Evolutionary conservation across 257 asterid genomes (phyloP).

Genomic region (Solanum ossicruentum): DNA sequence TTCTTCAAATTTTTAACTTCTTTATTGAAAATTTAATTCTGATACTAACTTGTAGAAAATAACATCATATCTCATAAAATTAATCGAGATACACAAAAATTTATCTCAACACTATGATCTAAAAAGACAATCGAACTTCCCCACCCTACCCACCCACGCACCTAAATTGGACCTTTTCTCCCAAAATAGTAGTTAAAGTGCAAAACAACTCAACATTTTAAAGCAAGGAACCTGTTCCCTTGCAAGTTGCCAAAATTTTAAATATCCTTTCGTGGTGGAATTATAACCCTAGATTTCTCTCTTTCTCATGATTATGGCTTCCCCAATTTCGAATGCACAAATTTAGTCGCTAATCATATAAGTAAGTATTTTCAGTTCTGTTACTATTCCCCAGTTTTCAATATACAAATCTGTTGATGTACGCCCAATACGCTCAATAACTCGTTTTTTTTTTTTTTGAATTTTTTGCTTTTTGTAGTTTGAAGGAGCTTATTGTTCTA

Average conservation of each 20-base stretch:
- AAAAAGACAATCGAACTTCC: no score
- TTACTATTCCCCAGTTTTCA: background rate
- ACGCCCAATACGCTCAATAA: background rate
- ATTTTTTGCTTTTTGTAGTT: background rate
- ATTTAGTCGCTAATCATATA: background rate
- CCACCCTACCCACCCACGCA: no score
- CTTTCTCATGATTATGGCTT: background rate
- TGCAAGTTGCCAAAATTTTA: background rate
- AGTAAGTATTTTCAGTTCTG: background rate
- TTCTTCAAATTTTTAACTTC: no score
- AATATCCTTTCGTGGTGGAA: background rate
- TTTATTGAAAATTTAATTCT: no score
- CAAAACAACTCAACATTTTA: background rate
- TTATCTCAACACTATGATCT: fast-evolving
- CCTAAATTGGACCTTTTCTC: background rate
- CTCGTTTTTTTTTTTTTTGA: no score
- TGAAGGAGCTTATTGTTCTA: background rate
- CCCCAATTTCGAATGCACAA: background rate
- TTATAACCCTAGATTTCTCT: background rate
- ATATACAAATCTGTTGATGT: background rate
- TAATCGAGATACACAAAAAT: background rate
- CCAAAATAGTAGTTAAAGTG: background rate
- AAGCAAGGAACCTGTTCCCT: background rate
- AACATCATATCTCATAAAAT: no score
- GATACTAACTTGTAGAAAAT: no score